Evolutionary conservation across 176 grass and related monocot genomes (phyloP).

Genomic region (Musa schizocarpa): DNA sequence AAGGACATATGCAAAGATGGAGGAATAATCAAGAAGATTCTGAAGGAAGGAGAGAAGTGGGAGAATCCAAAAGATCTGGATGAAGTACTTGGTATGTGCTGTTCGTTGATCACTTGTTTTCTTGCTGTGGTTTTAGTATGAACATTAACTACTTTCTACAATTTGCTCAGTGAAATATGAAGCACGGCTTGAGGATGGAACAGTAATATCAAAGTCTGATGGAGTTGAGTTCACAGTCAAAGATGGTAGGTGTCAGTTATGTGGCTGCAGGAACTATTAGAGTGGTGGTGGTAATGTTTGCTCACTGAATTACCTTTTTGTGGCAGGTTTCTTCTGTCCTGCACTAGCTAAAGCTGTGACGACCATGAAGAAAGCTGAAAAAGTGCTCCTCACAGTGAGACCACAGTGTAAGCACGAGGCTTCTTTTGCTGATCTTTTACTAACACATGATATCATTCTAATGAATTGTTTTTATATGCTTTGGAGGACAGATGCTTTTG

Average conservation of each 20-base stretch:
- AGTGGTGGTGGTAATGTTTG: background rate
- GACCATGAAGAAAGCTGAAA: slow-evolving; percentile 86
- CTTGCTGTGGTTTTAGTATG: background rate
- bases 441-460: background rate
- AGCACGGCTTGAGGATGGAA: slow-evolving; percentile 62
- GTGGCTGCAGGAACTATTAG: background rate
- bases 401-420: slow-evolving; percentile 55
- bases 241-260: slow-evolving; percentile 39
- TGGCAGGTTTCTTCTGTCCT: slow-evolving; percentile 59
- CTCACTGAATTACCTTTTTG: slow-evolving; percentile 14
- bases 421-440: background rate
- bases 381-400: slow-evolving; percentile 67
- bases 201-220: slow-evolving; percentile 57
- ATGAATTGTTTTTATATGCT: background rate
- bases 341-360: slow-evolving; percentile 68
- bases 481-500: slow-evolving; percentile 45
- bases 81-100: slow-evolving; percentile 71
- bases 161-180: slow-evolving; percentile 65
- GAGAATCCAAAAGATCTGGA: slow-evolving; percentile 80
- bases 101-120: background rate
- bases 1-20: slow-evolving; percentile 93
- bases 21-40: slow-evolving; percentile 69
- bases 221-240: slow-evolving; percentile 76
- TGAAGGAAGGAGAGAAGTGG: slow-evolving; percentile 86
- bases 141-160: background rate